These are phyloP conservation scores for Piromyces finnis DNA, from an alignment of 192 early-diverging fungal genomes.

Conservation along the genomic window DNA sequence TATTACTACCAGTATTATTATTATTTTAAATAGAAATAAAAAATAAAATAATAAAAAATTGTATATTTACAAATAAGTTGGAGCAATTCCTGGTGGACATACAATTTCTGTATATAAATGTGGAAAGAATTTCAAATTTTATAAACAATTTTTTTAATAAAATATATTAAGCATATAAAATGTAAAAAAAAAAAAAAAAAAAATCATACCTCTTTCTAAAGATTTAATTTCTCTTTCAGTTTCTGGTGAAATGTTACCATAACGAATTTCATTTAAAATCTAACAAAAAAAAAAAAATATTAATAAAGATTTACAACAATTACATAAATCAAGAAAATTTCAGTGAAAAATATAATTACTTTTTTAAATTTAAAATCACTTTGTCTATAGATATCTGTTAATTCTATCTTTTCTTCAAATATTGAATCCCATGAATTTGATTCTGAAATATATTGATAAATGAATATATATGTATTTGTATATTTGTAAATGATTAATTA, in stretches of 20 bases:
- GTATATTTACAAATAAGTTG: conserved; percentile 33
- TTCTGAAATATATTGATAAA: conserved; percentile 44
- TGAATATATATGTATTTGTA: neutral
- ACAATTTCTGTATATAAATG: neutral
- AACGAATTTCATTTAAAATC: conserved; percentile 72
- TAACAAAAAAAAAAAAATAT: neutral
- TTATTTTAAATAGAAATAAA: no score
- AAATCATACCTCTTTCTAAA: conserved; percentile 15
- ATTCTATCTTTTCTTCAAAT: conserved; percentile 32
- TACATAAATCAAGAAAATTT: no score
- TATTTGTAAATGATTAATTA: neutral
- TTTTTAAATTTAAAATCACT: conserved; percentile 59
- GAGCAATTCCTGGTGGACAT: conserved; percentile 25
- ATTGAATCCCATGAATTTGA: conserved; percentile 27
- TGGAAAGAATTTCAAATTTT: no score
- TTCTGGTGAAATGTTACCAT: conserved; percentile 39
- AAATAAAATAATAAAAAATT: no score
- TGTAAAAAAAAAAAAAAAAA: no score
- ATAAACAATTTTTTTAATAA: no score
- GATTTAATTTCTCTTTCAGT: conserved; percentile 24
- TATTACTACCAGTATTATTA: no score
- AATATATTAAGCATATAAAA: conserved; percentile 15
- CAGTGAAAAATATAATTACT: no score
- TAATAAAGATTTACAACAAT: no score
- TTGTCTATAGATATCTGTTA: conserved; percentile 72